Evolutionary conservation across 2,329 filamentous ascomycete genomes (phyloP).

Genomic region (Aspergillus arachidicola): DNA sequence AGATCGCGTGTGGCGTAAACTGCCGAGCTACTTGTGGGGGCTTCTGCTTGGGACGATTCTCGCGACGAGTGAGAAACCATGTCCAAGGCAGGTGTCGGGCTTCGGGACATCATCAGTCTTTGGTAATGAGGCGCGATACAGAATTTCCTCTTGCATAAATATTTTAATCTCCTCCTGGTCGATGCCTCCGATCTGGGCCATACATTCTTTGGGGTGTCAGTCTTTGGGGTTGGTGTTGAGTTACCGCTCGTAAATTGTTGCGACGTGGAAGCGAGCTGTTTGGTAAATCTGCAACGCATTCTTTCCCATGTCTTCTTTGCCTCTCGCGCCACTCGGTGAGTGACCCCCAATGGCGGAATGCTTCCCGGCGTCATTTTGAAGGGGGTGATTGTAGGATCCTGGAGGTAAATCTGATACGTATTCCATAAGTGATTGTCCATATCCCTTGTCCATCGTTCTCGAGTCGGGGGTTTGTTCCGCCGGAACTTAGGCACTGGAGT

Average conservation of each 20-base stretch:
- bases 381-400: constrained; percentile 66
- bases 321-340: constrained; percentile 63
- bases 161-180: constrained; percentile 60
- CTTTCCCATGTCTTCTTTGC: constrained; percentile 64
- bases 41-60: constrained; percentile 27
- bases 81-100: constrained; percentile 59
- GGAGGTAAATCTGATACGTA: constrained; percentile 66
- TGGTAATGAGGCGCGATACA: constrained; percentile 66
- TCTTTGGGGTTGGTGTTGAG: constrained; percentile 48
- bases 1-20: constrained; percentile 48
- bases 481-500: constrained; percentile 37
- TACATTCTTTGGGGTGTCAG: constrained; percentile 36
- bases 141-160: constrained; percentile 63
- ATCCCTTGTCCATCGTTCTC: constrained; percentile 57
- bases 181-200: constrained; percentile 63
- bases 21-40: constrained; percentile 28
- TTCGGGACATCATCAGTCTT: constrained; percentile 61
- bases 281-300: constrained; percentile 38
- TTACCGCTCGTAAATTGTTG: constrained; percentile 50
- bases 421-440: constrained; percentile 70
- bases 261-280: constrained; percentile 17
- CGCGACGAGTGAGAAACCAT: constrained; percentile 36
- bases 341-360: constrained; percentile 65
- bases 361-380: constrained; percentile 69
- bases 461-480: constrained; percentile 26